These are phyloP conservation scores for Aspergillus quadricinctus DNA, from an alignment of 2,329 filamentous ascomycete species.

Conservation along the genomic window DNA sequence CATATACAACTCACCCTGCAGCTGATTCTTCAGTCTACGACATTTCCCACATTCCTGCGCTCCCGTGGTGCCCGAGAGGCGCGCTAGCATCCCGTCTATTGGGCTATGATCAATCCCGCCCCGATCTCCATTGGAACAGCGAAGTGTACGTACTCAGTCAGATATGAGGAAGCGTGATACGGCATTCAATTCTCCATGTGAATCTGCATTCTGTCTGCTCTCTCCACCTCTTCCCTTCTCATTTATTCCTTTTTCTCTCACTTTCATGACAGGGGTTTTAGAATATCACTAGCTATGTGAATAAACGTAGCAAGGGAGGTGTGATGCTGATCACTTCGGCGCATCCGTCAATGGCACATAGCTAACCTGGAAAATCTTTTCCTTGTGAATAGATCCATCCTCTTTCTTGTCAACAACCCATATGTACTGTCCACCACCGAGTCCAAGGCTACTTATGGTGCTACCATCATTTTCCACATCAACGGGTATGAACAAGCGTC, in stretches of 20 bases:
- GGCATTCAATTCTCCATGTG: not conserved
- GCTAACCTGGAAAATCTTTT: constrained; percentile 57
- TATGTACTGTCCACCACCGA: constrained; percentile 50
- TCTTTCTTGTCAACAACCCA: constrained; percentile 61
- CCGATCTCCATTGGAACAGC: not conserved
- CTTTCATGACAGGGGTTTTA: not conserved
- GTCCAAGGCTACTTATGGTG: constrained; percentile 11
- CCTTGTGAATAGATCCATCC: constrained; percentile 53
- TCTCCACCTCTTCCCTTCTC: not conserved
- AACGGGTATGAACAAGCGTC: constrained; percentile 66
- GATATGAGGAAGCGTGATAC: not conserved
- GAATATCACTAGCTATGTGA: not conserved
- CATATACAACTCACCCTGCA: not conserved
- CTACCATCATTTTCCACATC: constrained; percentile 40
- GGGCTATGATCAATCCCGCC: not conserved
- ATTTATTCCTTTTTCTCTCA: not conserved
- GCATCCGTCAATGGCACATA: constrained; percentile 64
- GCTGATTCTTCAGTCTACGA: not conserved
- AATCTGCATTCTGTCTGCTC: not conserved
- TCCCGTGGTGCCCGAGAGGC: not conserved
- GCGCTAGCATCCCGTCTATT: not conserved
- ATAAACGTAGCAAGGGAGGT: not conserved
- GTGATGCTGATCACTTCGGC: constrained; percentile 32
- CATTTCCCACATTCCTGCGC: not conserved
- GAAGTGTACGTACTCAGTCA: not conserved